These are phyloP conservation scores for Colletotrichum sp. DNA, from an alignment of 2,329 filamentous ascomycete genomes.

Conservation along the genomic window DNA sequence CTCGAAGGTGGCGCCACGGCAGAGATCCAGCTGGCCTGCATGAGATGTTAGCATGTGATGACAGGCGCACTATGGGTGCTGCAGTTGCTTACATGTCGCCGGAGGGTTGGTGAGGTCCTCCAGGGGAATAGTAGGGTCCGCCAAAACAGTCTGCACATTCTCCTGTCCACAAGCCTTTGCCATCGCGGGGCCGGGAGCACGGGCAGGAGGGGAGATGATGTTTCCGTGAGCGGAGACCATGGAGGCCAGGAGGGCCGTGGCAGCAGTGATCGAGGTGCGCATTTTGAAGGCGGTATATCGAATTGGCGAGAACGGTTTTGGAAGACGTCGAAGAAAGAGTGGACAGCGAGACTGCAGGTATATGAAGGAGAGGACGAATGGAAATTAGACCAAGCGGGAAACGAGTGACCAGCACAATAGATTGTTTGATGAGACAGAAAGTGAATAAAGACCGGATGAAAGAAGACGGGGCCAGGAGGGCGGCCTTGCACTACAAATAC, in stretches of 20 bases:
- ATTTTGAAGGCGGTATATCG: conserved; percentile 3
- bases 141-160: conserved; percentile 36
- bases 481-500: conserved; percentile 12
- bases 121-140: conserved; percentile 40
- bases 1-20: conserved; percentile 50
- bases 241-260: conserved; percentile 18
- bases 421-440: not conserved
- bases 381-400: not conserved
- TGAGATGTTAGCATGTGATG: not conserved
- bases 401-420: conserved; percentile 21
- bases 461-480: not conserved
- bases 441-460: not conserved
- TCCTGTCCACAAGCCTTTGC: conserved; percentile 47
- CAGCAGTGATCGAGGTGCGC: conserved; percentile 14
- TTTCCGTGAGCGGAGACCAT: conserved; percentile 48
- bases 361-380: not conserved
- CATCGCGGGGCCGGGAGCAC: conserved; percentile 47
- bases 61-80: not conserved
- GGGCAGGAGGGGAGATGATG: conserved; percentile 45
- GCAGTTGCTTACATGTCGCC: conserved; percentile 29
- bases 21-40: conserved; percentile 42
- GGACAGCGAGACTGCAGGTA: not conserved
- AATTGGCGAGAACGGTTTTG: not conserved
- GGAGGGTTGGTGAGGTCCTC: conserved; percentile 30
- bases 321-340: not conserved